Evolutionary conservation across 768 basidiomycete species (phyloP).

Genomic region (Termitomyces eurrhizus): DNA sequence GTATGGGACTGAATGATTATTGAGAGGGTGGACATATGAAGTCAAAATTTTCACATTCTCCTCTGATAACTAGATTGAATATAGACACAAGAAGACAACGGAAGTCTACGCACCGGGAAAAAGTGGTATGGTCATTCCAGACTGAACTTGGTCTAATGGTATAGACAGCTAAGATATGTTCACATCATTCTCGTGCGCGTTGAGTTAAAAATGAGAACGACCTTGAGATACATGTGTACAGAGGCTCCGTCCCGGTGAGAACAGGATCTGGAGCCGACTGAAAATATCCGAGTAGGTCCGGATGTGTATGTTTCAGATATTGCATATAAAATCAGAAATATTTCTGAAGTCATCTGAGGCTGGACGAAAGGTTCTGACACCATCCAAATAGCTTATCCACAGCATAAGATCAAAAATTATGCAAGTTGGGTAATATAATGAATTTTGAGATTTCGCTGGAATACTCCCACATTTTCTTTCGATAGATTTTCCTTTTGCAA

Average conservation of each 20-base stretch:
- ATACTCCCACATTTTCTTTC: too few relatives aligned
- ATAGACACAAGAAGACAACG: neutral
- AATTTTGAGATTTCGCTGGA: too few relatives aligned
- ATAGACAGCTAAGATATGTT: conserved; percentile 48
- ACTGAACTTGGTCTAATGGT: conserved; percentile 59
- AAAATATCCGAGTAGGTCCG: too few relatives aligned
- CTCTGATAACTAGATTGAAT: conserved; percentile 39
- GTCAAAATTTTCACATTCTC: conserved; percentile 73
- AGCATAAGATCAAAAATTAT: too few relatives aligned
- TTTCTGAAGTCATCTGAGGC: too few relatives aligned
- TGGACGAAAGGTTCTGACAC: too few relatives aligned
- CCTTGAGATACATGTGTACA: conserved; percentile 78
- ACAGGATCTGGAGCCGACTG: too few relatives aligned
- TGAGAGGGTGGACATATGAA: conserved; percentile 74
- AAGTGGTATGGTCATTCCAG: conserved; percentile 66
- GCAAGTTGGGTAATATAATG: too few relatives aligned
- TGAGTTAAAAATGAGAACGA: conserved; percentile 20
- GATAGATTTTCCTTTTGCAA: too few relatives aligned
- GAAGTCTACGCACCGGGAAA: conserved; percentile 55
- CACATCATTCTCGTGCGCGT: neutral
- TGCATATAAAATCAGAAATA: too few relatives aligned
- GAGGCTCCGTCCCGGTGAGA: conserved; percentile 64
- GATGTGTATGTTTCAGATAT: too few relatives aligned
- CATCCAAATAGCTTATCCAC: too few relatives aligned
- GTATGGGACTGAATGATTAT: conserved; percentile 68